Percentiles rank a stretch among this genome's conserved stretches.
Conservation (phyloP, 2,329 filamentous ascomycete genomes). For the Penicillium hordei region DNA sequence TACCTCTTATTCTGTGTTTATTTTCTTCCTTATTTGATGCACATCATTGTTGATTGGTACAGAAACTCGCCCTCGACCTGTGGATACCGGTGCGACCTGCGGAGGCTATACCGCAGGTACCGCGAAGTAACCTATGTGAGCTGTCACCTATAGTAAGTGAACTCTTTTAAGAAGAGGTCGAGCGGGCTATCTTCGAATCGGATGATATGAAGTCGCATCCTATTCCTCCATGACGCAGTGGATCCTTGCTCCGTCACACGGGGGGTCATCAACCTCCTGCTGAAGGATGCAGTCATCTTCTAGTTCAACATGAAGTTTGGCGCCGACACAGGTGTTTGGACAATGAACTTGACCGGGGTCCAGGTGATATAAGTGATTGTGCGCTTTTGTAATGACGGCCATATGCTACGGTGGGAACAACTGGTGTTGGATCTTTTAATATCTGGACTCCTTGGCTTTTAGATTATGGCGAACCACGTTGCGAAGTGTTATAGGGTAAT, state of each 20-base stretch:
- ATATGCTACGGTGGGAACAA: background rate
- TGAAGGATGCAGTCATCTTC: constrained; percentile 11
- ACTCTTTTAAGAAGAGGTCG: background rate
- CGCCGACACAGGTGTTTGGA: background rate
- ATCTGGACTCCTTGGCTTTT: background rate
- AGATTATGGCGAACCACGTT: background rate
- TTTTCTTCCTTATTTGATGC: background rate
- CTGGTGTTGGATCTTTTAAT: background rate
- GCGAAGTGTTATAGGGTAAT: background rate
- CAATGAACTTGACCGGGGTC: background rate
- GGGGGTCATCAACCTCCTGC: constrained; percentile 3
- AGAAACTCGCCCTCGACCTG: background rate
- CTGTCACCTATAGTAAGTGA: constrained; percentile 1
- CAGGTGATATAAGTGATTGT: background rate
- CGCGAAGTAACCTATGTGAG: constrained; percentile 4
- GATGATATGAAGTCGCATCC: constrained; percentile 12
- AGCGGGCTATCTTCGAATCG: constrained; percentile 6
- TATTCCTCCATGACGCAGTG: constrained; percentile 7
- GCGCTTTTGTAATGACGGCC: background rate
- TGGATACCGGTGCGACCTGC: constrained; percentile 1
- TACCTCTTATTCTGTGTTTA: background rate
- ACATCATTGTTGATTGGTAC: background rate
- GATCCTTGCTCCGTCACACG: constrained; percentile 6
- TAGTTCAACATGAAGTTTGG: constrained; percentile 5
- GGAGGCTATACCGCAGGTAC: constrained; percentile 11